Base-by-base conservation (phyloP, 2,329 filamentous ascomycete species). In the Hysterium pulicare region DNA sequence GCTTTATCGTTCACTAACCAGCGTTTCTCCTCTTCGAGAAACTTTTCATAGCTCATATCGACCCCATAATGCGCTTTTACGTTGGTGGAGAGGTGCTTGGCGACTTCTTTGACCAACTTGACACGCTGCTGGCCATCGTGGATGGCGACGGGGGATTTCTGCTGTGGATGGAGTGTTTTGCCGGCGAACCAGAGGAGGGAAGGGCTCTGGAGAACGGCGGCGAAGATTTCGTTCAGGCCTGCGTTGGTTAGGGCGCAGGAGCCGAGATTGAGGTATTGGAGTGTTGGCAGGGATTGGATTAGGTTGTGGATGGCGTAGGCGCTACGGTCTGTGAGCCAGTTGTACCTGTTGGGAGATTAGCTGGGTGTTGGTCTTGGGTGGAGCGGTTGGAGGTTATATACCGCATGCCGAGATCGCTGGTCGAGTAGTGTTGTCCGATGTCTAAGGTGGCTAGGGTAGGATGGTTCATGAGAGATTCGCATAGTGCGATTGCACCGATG, bases 401-500 rank as follows among this genome's bases (percentile, higher is more conserved):
- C 50, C 54, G 34, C 22, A 42, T 35, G 9, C 38, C 48, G 11
- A 58, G 66, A 44, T 76, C 73, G 22, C 67, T 51, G 9, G 73
- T 76, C n/a, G 68, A 66, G 51, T 68, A 75, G 16, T 66, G 67
- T 51, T 76, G 73, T 13, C 71, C 70, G 4, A 76, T 45, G 46
- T 75, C 71, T 9, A 76, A 50, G 16, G 57, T 58, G 10, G 58
- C 60, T 16, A 76, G 55, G 23, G 51, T 48, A 7, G 65, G 53
- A 49, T 72, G 64, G 15, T 54, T 47, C 15, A 50, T 47, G 41
- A 72, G 47, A 17, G 68, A 64, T 28, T 61, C 47, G 51, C 68
- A 71, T 31, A 76, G 51, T 34, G 59, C 53, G 33, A 62, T 57
- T 34, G 63, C 60, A 41, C 70, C 71, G 17, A 58, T 54, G 54